A percentile compares a stretch with the other conserved stretches of the same genome.
Evolutionary conservation across 106 monocot genomes (phyloP).

Genomic region (Acanthochlamys bracteata): DNA sequence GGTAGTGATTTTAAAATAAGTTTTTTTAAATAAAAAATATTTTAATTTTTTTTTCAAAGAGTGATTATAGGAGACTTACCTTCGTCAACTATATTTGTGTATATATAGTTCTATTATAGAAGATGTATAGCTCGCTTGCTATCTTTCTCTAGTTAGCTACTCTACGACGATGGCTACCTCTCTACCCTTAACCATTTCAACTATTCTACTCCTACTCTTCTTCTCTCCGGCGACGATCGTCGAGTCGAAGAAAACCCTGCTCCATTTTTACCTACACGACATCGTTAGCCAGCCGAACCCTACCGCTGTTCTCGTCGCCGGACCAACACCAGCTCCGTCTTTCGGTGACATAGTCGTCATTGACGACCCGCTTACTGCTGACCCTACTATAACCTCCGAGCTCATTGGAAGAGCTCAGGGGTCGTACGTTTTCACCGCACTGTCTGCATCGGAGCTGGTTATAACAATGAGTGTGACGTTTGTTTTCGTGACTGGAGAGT

Average conservation of each 20-base stretch:
- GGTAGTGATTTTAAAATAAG: too few species aligned
- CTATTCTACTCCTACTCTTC: background rate
- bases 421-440: constrained; percentile 6
- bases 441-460: background rate
- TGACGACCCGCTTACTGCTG: constrained; percentile 17
- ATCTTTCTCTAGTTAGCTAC: too few species aligned
- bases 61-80: too few species aligned
- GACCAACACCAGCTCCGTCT: background rate
- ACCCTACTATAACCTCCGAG: constrained; percentile 8
- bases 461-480: constrained; percentile 19
- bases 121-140: too few species aligned
- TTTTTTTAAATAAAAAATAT: too few species aligned
- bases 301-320: constrained; percentile 1
- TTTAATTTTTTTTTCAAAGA: too few species aligned
- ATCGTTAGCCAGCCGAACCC: constrained; percentile 5
- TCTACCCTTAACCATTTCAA: background rate
- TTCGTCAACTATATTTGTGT: too few species aligned
- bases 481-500: constrained; percentile 6
- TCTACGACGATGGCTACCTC: too few species aligned
- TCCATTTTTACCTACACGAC: constrained; percentile 33
- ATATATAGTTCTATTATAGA: too few species aligned
- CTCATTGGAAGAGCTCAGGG: constrained; percentile 24
- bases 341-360: constrained; percentile 12
- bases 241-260: constrained; percentile 1
- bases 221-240: background rate